A percentile compares a stretch with the other conserved stretches of the same genome.
Conservation (phyloP, 371 early-diverging fungal species). For the Syncephalastrum sp. region DNA sequence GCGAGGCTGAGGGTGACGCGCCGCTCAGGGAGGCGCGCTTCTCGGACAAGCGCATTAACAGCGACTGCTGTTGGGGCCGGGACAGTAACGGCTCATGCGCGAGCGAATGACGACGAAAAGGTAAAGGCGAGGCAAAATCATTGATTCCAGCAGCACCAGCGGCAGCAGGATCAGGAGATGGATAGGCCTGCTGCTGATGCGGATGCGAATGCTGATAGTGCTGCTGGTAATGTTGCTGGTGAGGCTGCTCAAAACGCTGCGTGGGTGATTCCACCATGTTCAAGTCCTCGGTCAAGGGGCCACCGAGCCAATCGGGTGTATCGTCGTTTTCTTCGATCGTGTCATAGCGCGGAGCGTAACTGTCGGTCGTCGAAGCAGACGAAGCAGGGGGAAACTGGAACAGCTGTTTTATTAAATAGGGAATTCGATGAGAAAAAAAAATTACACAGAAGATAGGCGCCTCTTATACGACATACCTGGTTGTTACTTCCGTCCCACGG, state of each 20-base stretch:
- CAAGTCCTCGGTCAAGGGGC: slow-evolving; percentile 8
- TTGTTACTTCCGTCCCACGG: too few species aligned
- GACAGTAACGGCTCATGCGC: slow-evolving; percentile 18
- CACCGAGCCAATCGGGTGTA: slow-evolving; percentile 17
- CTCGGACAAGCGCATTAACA: background rate
- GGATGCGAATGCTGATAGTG: slow-evolving; percentile 2
- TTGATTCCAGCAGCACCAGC: slow-evolving; percentile 6
- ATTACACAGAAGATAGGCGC: too few species aligned
- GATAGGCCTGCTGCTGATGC: slow-evolving; percentile 9
- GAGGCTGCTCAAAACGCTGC: slow-evolving; percentile 4
- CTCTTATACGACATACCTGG: too few species aligned
- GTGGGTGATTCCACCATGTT: background rate
- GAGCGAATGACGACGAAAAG: slow-evolving; percentile 26
- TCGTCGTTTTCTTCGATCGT: slow-evolving; percentile 3
- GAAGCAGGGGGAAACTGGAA: too few species aligned
- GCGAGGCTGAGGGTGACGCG: background rate
- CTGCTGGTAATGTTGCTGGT: slow-evolving; percentile 2
- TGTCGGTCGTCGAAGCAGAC: too few species aligned
- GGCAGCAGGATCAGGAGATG: slow-evolving; percentile 5
- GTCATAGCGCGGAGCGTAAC: too few species aligned
- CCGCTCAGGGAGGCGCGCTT: slow-evolving; percentile 7
- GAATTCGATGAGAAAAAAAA: too few species aligned
- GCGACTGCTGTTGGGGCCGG: slow-evolving; percentile 3
- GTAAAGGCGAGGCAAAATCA: slow-evolving; percentile 9
- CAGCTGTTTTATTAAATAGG: too few species aligned